These are phyloP conservation scores for Pythium rhizo-oryzae DNA, from an alignment of 352 stramenopile species.

Conservation along the genomic window DNA sequence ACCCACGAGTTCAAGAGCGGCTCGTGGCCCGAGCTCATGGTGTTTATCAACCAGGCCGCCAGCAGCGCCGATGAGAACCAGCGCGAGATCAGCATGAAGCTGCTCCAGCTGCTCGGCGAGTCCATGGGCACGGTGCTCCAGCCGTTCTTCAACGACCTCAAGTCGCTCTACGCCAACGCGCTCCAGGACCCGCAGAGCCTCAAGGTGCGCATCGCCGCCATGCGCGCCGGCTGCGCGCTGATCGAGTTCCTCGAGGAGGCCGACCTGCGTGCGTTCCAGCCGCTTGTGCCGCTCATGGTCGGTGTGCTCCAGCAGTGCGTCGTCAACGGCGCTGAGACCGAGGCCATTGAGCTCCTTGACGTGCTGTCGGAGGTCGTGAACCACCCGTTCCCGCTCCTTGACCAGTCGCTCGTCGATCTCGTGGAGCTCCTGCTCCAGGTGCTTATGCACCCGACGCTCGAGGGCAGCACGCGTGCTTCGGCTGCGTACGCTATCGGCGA, in stretches of 20 bases:
- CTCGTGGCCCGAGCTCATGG: slow-evolving; percentile 94
- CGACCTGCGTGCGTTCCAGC: slow-evolving; percentile 72
- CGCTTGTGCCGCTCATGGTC: slow-evolving; percentile 84
- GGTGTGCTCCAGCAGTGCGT: slow-evolving; percentile 87
- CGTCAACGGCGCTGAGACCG: slow-evolving; percentile 66
- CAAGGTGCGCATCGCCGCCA: slow-evolving; percentile 80
- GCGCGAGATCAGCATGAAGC: slow-evolving; percentile 93
- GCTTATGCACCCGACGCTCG: slow-evolving; percentile 72
- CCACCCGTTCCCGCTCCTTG: slow-evolving; percentile 83
- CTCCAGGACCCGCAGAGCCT: slow-evolving; percentile 83
- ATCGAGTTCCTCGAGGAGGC: slow-evolving; percentile 81
- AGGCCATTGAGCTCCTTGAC: slow-evolving; percentile 88
- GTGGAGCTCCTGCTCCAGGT: slow-evolving; percentile 87
- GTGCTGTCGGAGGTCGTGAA: slow-evolving; percentile 87
- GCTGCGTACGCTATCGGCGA: slow-evolving; percentile 84
- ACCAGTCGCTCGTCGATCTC: slow-evolving; percentile 78
- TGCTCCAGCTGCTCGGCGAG: slow-evolving; percentile 94
- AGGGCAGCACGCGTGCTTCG: slow-evolving; percentile 77
- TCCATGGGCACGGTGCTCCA: slow-evolving; percentile 88
- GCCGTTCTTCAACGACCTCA: slow-evolving; percentile 83
- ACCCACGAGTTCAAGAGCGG: slow-evolving; percentile 70
- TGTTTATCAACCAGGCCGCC: slow-evolving; percentile 93
- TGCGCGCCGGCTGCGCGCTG: slow-evolving; percentile 78
- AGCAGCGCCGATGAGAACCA: slow-evolving; percentile 77
- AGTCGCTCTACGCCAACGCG: slow-evolving; percentile 68